Conservation (phyloP, 305 asterid species). For the Salvia sclarea region DNA sequence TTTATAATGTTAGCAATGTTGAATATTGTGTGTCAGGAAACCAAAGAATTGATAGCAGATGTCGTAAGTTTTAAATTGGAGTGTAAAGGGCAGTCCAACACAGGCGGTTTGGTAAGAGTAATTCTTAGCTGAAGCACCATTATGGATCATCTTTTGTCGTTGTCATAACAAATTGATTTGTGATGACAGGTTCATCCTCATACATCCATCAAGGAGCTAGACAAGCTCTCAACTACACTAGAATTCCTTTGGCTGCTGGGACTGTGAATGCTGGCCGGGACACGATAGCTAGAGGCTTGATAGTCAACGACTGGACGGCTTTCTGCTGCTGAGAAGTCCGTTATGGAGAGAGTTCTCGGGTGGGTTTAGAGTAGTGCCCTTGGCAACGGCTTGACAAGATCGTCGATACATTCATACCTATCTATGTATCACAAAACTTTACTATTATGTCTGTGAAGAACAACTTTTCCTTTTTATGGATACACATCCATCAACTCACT, state of each 20-base stretch:
- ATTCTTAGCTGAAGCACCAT: background rate
- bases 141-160: background rate
- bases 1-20: too few relatives aligned
- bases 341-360: slow-evolving; percentile 82
- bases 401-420: too few relatives aligned
- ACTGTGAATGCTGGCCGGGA: too few relatives aligned
- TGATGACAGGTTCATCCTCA: slow-evolving; percentile 79
- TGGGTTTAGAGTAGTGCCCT: slow-evolving; percentile 73
- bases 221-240: slow-evolving; percentile 82
- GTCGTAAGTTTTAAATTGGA: too few relatives aligned
- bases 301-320: slow-evolving; percentile 89
- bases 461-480: too few relatives aligned
- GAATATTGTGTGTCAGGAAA: too few relatives aligned
- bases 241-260: slow-evolving; percentile 87
- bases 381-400: too few relatives aligned
- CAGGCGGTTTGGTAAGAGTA: slow-evolving; percentile 84
- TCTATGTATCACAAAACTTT: too few relatives aligned
- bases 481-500: too few relatives aligned
- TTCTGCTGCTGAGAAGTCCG: slow-evolving; percentile 85
- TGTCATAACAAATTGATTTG: background rate
- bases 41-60: too few relatives aligned
- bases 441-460: too few relatives aligned
- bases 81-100: too few relatives aligned
- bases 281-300: slow-evolving; percentile 83
- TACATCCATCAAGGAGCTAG: slow-evolving; percentile 80